phyloP scores from a whole-genome alignment of 2,329 filamentous ascomycete genomes.

The Sarocladium oryzae region DNA sequence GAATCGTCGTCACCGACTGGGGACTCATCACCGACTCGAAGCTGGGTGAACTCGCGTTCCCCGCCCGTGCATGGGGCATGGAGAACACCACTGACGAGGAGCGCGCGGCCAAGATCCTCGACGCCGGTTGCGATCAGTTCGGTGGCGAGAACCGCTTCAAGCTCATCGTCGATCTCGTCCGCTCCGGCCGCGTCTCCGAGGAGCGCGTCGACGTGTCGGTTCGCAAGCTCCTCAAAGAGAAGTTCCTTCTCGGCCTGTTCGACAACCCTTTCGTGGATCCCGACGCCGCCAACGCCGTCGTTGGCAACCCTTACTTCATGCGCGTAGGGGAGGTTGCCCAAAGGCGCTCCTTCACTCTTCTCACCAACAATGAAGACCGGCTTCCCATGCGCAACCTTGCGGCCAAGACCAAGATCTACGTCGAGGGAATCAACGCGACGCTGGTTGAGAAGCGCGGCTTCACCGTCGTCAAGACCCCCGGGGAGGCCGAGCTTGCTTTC shows the following conservation, averaged over 20 bases:
- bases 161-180: constrained; percentile 40
- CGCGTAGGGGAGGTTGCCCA: constrained; percentile 20
- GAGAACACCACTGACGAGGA: constrained; percentile 37
- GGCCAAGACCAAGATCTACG: constrained; percentile 15
- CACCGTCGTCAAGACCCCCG: constrained; percentile 25
- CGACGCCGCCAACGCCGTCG: constrained; percentile 31
- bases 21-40: constrained; percentile 40
- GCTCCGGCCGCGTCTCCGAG: constrained; percentile 33
- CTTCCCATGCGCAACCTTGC: constrained; percentile 14
- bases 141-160: constrained; percentile 43
- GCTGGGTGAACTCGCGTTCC: constrained; percentile 37
- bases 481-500: constrained; percentile 34
- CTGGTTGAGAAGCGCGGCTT: constrained; percentile 16
- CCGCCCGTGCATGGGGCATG: constrained; percentile 43
- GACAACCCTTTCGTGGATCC: constrained; percentile 44
- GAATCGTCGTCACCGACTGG: constrained; percentile 48
- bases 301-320: constrained; percentile 37
- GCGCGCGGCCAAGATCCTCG: constrained; percentile 34
- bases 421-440: constrained; percentile 14
- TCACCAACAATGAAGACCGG: constrained; percentile 17
- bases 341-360: constrained; percentile 21
- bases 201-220: constrained; percentile 39
- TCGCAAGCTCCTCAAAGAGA: constrained; percentile 39
- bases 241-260: constrained; percentile 45
- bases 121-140: constrained; percentile 46